Conservation (phyloP, 129 eudicot species). For the Rutidosis leptorrhynchoides region DNA sequence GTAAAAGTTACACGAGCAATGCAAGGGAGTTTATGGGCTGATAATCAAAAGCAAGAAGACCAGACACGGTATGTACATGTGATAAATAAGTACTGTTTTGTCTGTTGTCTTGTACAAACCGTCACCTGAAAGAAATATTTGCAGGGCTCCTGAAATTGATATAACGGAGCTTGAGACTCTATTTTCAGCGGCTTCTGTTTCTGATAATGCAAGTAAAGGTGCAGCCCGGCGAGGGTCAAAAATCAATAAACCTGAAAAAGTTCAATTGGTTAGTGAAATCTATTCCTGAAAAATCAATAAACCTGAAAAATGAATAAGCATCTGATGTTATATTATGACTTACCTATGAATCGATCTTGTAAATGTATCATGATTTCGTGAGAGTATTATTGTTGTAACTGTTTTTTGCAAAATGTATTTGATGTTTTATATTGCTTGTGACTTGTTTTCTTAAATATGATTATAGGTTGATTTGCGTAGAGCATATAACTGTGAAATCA, state of each 20-base stretch:
- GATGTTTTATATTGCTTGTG: slow-evolving; percentile 6
- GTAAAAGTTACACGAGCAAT: slow-evolving; percentile 88
- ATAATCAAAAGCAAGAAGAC: slow-evolving; percentile 68
- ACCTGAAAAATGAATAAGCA: too few relatives aligned
- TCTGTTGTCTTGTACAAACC: slow-evolving; percentile 15
- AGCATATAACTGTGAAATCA: slow-evolving; percentile 91
- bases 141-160: slow-evolving; percentile 94
- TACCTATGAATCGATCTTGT: slow-evolving; percentile 3
- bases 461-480: slow-evolving; percentile 88
- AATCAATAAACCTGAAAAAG: slow-evolving; percentile 80
- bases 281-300: too few relatives aligned
- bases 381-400: slow-evolving; percentile 1
- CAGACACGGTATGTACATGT: slow-evolving; percentile 55
- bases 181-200: slow-evolving; percentile 75
- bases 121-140: slow-evolving; percentile 26
- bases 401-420: slow-evolving; percentile 17
- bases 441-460: slow-evolving; percentile 6
- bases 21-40: slow-evolving; percentile 99
- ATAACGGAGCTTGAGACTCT: slow-evolving; percentile 88
- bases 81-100: not conserved
- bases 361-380: slow-evolving; percentile 13
- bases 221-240: slow-evolving; percentile 69
- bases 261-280: slow-evolving; percentile 70
- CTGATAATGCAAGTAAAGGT: slow-evolving; percentile 56
- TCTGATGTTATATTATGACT: slow-evolving; percentile 13